Percentiles rank a stretch among this genome's conserved stretches.
These are phyloP conservation scores for Penicillium sp. DNA, from an alignment of 2,329 filamentous ascomycete genomes.

Conservation along the genomic window DNA sequence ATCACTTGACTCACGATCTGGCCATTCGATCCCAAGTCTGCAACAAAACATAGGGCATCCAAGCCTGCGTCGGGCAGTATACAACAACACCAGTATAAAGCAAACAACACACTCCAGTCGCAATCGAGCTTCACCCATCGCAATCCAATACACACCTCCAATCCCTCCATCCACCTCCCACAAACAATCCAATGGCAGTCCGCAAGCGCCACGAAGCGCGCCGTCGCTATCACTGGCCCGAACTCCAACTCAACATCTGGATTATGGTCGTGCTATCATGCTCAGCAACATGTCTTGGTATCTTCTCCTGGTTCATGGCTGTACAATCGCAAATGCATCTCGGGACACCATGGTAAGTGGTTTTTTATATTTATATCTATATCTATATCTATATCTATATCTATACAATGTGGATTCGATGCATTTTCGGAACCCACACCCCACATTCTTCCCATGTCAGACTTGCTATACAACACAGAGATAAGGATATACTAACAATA, in stretches of 20 bases:
- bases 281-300: slow-evolving; percentile 58
- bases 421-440: background rate
- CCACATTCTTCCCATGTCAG: background rate
- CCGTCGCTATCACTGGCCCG: slow-evolving; percentile 62
- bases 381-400: background rate
- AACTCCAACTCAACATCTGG: slow-evolving; percentile 65
- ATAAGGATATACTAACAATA: slow-evolving; percentile 10
- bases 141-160: background rate
- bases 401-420: background rate
- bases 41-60: slow-evolving; percentile 5
- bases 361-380: background rate
- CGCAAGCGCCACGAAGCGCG: slow-evolving; percentile 34
- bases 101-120: background rate
- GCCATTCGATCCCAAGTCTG: background rate
- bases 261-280: slow-evolving; percentile 61
- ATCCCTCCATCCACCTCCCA: background rate
- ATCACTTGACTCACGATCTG: background rate
- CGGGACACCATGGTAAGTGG: slow-evolving; percentile 59
- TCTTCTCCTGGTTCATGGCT: slow-evolving; percentile 61
- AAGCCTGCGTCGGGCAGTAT: slow-evolving; percentile 9
- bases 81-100: background rate
- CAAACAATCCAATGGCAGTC: slow-evolving; percentile 31
- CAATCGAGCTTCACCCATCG: background rate
- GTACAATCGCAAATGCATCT: slow-evolving; percentile 57
- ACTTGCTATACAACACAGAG: background rate